Percentiles rank a stretch among this genome's conserved stretches.
These are phyloP conservation scores for Dittrichia graveolens DNA, from an alignment of 129 eudicot genomes.

Conservation along the genomic window DNA sequence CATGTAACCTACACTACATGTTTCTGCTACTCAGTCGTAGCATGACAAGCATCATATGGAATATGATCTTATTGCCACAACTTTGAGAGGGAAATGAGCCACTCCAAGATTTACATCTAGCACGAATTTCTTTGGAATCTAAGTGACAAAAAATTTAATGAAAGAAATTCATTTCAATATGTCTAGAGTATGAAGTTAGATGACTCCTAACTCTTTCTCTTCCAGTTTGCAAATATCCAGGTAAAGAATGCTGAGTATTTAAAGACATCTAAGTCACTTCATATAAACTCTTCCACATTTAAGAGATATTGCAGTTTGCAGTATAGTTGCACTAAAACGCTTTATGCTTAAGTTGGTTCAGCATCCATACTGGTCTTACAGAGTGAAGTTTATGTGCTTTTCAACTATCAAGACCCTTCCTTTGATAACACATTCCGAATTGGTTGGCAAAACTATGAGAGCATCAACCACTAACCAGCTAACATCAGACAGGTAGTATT, in stretches of 20 bases:
- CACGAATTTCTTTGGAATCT: background rate
- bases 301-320: background rate
- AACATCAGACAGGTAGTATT: background rate
- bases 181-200: background rate
- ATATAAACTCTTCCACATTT: background rate
- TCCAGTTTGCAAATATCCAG: slow-evolving; percentile 11
- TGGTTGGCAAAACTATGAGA: slow-evolving; percentile 6
- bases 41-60: background rate
- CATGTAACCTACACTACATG: background rate
- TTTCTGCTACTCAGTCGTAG: background rate
- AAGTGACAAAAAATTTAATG: background rate
- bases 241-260: background rate
- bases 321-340: background rate
- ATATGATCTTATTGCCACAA: background rate
- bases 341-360: background rate
- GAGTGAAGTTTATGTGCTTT: background rate
- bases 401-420: background rate
- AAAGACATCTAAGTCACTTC: background rate
- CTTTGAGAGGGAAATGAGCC: background rate
- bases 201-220: background rate
- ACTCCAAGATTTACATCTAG: background rate
- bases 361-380: slow-evolving; percentile 12
- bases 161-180: slow-evolving; percentile 3
- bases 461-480: background rate
- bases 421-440: background rate